phyloP scores from a whole-genome alignment of 768 basidiomycete species.

The Clathrus columnatus region DNA sequence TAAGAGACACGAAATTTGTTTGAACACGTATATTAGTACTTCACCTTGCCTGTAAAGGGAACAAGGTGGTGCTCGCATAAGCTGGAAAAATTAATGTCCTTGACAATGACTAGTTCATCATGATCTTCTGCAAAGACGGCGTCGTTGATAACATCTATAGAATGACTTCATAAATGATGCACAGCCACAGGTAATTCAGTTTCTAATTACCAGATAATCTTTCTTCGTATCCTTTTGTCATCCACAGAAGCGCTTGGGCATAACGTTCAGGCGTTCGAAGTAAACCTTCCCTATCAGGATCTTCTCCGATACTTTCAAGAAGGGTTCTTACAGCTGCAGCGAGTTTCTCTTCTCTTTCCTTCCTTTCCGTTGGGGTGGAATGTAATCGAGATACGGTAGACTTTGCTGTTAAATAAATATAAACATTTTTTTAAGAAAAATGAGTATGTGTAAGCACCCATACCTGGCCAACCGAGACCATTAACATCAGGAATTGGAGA shows the following conservation, averaged over 20 bases:
- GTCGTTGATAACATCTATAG: slow-evolving; percentile 91
- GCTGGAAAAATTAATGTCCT: slow-evolving; percentile 94
- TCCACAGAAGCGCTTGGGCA: slow-evolving; percentile 96
- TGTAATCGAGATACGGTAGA: slow-evolving; percentile 80
- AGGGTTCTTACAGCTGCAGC: slow-evolving; percentile 81
- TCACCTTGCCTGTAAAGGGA: slow-evolving; percentile 92
- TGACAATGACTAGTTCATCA: slow-evolving; percentile 98
- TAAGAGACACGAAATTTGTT: slow-evolving; percentile 16
- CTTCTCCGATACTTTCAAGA: slow-evolving; percentile 96
- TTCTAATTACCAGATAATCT: slow-evolving; percentile 61
- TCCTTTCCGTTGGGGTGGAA: slow-evolving; percentile 65
- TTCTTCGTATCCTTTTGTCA: slow-evolving; percentile 98
- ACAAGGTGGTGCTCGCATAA: slow-evolving; percentile 98
- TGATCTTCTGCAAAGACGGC: slow-evolving; percentile 98
- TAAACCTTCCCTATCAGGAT: slow-evolving; percentile 91
- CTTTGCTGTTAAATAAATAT: slow-evolving; percentile 52
- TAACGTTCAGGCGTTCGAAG: slow-evolving; percentile 89
- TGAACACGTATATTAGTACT: not conserved
- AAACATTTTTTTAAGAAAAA: not conserved
- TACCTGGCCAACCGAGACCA: slow-evolving; percentile 92
- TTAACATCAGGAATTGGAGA: slow-evolving; percentile 43
- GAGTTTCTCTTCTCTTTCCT: slow-evolving; percentile 67
- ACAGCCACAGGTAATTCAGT: not conserved
- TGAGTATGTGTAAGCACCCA: slow-evolving; percentile 15
- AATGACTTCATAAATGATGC: not conserved